Conservation (phyloP, 306 rosid genomes). For the Morella rubra region DNA sequence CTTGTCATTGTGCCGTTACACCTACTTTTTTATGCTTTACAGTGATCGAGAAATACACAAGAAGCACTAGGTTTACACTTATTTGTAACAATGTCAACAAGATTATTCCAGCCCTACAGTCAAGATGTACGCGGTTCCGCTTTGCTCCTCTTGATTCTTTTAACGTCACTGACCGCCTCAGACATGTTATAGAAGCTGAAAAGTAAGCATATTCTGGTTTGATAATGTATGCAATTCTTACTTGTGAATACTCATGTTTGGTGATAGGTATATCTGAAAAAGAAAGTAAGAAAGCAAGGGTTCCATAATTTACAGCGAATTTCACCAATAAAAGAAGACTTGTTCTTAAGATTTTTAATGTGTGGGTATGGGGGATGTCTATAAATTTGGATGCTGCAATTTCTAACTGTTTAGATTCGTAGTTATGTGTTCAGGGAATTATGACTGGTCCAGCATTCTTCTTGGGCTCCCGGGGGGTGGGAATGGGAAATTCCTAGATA, state of each 20-base stretch:
- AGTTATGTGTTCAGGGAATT: neutral
- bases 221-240: neutral
- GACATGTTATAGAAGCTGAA: slow-evolving; percentile 79
- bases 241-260: too few species aligned
- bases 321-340: neutral
- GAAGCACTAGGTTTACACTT: slow-evolving; percentile 83
- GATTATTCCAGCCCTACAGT: slow-evolving; percentile 92
- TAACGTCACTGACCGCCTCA: slow-evolving; percentile 82
- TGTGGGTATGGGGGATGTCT: neutral
- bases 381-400: neutral
- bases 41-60: slow-evolving; percentile 96
- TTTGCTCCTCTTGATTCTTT: slow-evolving; percentile 93
- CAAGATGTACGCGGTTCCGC: slow-evolving; percentile 94
- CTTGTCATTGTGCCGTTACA: slow-evolving; percentile 16
- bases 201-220: slow-evolving; percentile 40
- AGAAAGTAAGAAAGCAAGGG: too few species aligned
- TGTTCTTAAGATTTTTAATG: neutral
- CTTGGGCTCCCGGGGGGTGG: neutral
- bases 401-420: neutral
- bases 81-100: slow-evolving; percentile 95
- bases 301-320: neutral
- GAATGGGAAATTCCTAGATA: neutral
- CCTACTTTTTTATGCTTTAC: slow-evolving; percentile 23
- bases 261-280: too few species aligned
- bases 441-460: too few species aligned